Percentiles rank a stretch among this genome's conserved stretches.
Evolutionary conservation across 2,329 filamentous ascomycete species (phyloP).

Genomic region (Xylaria sp.): DNA sequence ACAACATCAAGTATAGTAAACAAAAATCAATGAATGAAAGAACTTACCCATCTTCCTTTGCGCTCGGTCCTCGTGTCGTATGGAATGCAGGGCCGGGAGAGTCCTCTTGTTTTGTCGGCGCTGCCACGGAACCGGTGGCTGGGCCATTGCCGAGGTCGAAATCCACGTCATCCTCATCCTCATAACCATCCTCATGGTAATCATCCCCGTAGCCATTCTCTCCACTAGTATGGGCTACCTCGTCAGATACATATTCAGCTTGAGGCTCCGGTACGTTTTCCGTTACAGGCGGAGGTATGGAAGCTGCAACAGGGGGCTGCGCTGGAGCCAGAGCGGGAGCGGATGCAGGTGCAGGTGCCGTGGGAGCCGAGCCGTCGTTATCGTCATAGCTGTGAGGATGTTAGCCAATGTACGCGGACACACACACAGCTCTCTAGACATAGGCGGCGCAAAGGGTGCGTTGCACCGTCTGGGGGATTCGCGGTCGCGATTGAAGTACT

Average conservation of each 20-base stretch:
- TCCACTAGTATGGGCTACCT: constrained; percentile 45
- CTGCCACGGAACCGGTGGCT: constrained; percentile 43
- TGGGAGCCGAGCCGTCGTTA: constrained; percentile 63
- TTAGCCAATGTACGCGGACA: constrained; percentile 12
- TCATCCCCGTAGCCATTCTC: constrained; percentile 53
- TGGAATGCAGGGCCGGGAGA: constrained; percentile 47
- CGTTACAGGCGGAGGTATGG: constrained; percentile 42
- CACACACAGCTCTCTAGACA: not conserved
- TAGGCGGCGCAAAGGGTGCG: not conserved
- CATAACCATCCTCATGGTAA: constrained; percentile 58
- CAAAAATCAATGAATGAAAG: constrained; percentile 39
- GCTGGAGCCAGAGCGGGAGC: constrained; percentile 42
- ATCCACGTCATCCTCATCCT: constrained; percentile 68
- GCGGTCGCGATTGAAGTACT: constrained; percentile 52
- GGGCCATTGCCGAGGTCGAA: constrained; percentile 64
- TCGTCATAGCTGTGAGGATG: constrained; percentile 68
- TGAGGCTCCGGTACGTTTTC: constrained; percentile 50
- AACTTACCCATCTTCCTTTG: constrained; percentile 94
- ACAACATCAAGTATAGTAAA: constrained; percentile 32
- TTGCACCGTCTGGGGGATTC: not conserved
- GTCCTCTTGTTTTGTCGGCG: constrained; percentile 49
- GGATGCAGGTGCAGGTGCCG: constrained; percentile 40
- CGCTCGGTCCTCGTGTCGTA: constrained; percentile 67
- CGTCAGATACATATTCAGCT: constrained; percentile 46
- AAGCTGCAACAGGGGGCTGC: constrained; percentile 43